These are phyloP conservation scores for Tetraselmis chui DNA, from an alignment of 139 green algal genomes.

Conservation along the genomic window DNA sequence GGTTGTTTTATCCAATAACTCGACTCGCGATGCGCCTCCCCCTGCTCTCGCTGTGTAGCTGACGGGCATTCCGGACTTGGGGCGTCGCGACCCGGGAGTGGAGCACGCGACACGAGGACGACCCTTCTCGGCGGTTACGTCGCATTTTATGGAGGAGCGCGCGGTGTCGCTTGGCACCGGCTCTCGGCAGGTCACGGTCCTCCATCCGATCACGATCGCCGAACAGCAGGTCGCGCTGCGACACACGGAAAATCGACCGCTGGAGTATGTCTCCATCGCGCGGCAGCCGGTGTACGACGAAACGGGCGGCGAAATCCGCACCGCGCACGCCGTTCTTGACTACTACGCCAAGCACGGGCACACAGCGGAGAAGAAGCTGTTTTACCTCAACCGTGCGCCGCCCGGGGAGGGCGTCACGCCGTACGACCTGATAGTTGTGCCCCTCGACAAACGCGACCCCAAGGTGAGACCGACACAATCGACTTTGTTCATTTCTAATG, in stretches of 20 bases:
- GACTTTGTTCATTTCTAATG: too few species aligned
- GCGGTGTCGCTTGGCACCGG: background rate
- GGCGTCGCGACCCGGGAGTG: background rate
- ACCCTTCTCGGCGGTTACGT: background rate
- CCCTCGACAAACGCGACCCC: background rate
- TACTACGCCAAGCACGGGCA: slow-evolving; percentile 34
- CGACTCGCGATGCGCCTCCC: too few species aligned
- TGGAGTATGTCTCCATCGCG: slow-evolving; percentile 11
- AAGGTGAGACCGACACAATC: too few species aligned
- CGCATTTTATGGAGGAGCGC: background rate
- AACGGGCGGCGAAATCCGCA: slow-evolving; percentile 12
- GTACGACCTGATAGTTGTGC: background rate
- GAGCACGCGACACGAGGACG: background rate
- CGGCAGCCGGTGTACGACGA: slow-evolving; percentile 33
- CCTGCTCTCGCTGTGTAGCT: too few species aligned
- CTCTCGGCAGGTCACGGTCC: background rate
- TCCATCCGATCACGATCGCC: background rate
- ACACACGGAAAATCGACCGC: background rate
- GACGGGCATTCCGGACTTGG: background rate
- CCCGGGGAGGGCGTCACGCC: background rate
- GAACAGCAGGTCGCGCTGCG: background rate
- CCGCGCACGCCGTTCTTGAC: slow-evolving; percentile 33
- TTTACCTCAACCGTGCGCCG: slow-evolving; percentile 25
- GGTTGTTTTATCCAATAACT: too few species aligned
- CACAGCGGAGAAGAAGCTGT: slow-evolving; percentile 36